Percentiles rank a stretch among this genome's conserved stretches.
Evolutionary conservation across 805 yeast genomes (phyloP).

Genomic region (Wickerhamomyces bisporus): DNA sequence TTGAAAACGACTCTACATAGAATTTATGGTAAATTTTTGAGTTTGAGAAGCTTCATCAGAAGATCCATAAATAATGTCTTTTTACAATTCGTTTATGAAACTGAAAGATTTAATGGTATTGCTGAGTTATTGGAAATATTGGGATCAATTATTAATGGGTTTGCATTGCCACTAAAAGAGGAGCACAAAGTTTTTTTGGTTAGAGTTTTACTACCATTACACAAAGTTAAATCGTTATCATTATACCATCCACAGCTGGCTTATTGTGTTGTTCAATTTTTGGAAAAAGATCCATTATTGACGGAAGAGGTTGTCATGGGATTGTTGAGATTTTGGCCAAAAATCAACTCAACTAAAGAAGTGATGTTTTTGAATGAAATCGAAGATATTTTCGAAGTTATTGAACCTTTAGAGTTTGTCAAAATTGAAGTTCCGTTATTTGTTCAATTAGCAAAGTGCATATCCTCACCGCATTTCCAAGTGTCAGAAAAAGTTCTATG

Average conservation of each 20-base stretch:
- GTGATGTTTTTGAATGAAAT: conserved; percentile 93
- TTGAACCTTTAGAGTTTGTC: conserved; percentile 88
- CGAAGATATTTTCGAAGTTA: conserved; percentile 94
- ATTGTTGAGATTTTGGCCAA: conserved; percentile 92
- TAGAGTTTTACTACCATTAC: conserved; percentile 85
- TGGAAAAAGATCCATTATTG: conserved; percentile 87
- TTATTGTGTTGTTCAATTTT: conserved; percentile 92
- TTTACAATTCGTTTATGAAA: conserved; percentile 88
- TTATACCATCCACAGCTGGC: conserved; percentile 96
- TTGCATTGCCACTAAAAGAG: conserved; percentile 94
- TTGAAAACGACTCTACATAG: conserved; percentile 92
- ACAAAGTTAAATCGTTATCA: conserved; percentile 83
- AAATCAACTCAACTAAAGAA: conserved; percentile 90
- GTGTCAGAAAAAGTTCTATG: conserved; percentile 93
- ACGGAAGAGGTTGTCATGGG: conserved; percentile 98
- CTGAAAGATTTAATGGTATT: conserved; percentile 92
- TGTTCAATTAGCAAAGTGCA: conserved; percentile 91
- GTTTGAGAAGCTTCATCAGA: conserved; percentile 84
- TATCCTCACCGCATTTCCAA: conserved; percentile 93
- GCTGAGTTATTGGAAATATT: conserved; percentile 92
- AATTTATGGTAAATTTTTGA: conserved; percentile 90
- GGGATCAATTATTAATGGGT: conserved; percentile 95
- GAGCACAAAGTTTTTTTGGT: conserved; percentile 91
- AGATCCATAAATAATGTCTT: conserved; percentile 90
- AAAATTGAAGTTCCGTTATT: conserved; percentile 90